These are phyloP conservation scores for Tricholoma saponaceum DNA, from an alignment of 768 basidiomycete genomes.

Conservation along the genomic window DNA sequence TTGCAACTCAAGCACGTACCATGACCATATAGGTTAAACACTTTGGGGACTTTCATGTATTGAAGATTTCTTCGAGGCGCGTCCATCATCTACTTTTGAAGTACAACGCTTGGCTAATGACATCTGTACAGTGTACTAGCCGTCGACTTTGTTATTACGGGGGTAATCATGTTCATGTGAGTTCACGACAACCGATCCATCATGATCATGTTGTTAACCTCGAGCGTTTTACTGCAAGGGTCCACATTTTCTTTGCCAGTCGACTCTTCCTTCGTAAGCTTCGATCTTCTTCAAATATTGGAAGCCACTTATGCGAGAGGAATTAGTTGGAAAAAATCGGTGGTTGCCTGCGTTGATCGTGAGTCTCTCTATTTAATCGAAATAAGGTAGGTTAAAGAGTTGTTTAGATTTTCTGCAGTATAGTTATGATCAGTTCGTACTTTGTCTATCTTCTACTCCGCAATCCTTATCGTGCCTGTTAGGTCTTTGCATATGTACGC, in stretches of 20 bases:
- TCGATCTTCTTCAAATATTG: background rate
- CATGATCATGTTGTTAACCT: background rate
- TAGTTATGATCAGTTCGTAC: background rate
- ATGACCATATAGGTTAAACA: background rate
- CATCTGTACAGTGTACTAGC: background rate
- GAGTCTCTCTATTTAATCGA: background rate
- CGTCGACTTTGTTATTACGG: background rate
- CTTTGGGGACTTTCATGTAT: constrained; percentile 1
- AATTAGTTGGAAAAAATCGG: background rate
- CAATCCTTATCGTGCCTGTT: background rate
- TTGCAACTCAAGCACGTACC: background rate
- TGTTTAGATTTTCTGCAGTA: background rate
- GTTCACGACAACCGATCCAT: background rate
- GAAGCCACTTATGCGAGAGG: background rate
- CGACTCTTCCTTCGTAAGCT: background rate
- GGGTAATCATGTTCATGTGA: background rate
- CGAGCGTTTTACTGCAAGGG: background rate
- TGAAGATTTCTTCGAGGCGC: background rate
- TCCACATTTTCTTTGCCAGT: constrained; percentile 2
- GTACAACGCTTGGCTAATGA: background rate
- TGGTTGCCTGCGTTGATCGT: background rate
- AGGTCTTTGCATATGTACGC: background rate
- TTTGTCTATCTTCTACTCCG: background rate
- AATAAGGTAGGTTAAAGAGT: background rate
- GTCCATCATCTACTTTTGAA: too few species aligned